Evolutionary conservation across 1,139 yeast genomes (phyloP).

Genomic region (Hansenula sp.): DNA sequence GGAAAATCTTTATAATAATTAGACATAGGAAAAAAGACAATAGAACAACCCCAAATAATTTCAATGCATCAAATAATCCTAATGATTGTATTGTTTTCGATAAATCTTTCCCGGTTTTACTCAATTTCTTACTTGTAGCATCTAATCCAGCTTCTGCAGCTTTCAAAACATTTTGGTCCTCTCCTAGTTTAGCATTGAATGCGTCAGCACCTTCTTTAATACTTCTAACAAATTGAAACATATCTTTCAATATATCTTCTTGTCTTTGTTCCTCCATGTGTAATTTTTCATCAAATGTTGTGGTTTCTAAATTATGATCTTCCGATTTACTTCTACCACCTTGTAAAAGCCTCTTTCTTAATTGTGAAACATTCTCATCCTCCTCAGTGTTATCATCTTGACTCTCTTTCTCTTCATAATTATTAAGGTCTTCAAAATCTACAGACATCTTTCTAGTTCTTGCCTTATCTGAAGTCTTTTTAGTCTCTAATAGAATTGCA

Average conservation of each 20-base stretch:
- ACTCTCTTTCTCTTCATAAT: background rate
- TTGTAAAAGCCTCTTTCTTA: conserved; percentile 26
- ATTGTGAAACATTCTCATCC: conserved; percentile 23
- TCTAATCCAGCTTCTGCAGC: conserved; percentile 37
- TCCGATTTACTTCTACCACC: conserved; percentile 17
- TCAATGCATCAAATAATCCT: conserved; percentile 28
- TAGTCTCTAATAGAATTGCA: conserved; percentile 6
- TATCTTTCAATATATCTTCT: conserved; percentile 29
- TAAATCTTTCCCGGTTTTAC: conserved; percentile 24
- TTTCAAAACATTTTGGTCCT: conserved; percentile 30
- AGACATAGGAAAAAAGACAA: conserved; percentile 27
- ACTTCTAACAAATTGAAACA: conserved; percentile 30
- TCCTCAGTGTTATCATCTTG: conserved; percentile 12
- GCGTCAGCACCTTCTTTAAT: conserved; percentile 34
- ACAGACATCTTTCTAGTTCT: conserved; percentile 15
- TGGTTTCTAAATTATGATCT: conserved; percentile 1
- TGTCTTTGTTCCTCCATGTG: conserved; percentile 32
- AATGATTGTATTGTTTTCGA: conserved; percentile 26
- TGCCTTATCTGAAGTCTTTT: conserved; percentile 5
- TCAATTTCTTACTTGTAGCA: conserved; percentile 30
- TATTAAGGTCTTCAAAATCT: conserved; percentile 8
- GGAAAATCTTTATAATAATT: conserved; percentile 30
- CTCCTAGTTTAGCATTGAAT: conserved; percentile 31
- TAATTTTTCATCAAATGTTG: conserved; percentile 28
- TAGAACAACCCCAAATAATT: conserved; percentile 18